Evolutionary conservation across 1,139 yeast species (phyloP), one percentile per base, ranked within the genome.

Genomic region (Diutina pseudorugosa): DNA sequence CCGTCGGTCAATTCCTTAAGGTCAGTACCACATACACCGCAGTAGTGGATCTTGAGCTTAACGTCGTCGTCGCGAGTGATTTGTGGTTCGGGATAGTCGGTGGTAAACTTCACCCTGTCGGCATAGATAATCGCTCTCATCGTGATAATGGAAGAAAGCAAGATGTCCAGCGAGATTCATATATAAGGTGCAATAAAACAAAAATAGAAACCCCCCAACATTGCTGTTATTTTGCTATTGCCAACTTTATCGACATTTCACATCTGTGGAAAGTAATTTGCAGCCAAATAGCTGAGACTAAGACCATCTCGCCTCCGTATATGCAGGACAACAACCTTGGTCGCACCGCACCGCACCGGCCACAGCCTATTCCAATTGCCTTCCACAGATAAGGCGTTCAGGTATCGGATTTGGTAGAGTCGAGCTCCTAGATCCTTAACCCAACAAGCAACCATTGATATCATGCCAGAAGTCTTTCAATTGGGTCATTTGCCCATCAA

Each of bases 401-500:
- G n/a, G 11, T 41, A 41, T n/a, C 42, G 9, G 47, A 44, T 44
- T 9, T 18, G 25, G 49, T 45, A 25, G 49, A 45, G 49, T 45
- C 49, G 49, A 45, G n/a, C 49, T 45, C 49, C 49, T 45, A 40
- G n/a, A 40, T 40, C 42, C 25, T 23, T 7, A n/a, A n/a, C 18
- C 18, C 42, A 40, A 40, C 42, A 18, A 41, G 12, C 11, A 41
- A 41, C 19, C 11, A 23, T 23, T 42, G 9, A 12, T 7, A 42
- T 5, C 5, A 45, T 45, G 49, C 49, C 49, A 14, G 49, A 45
- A 45, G 49, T 71, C 51, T 83, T 78, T 65, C 83, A 80, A 64
- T 79, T 91, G 64, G 91, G 95, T 57, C 88, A 83, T 65, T 78
- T 77, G 55, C 94, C 97, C 57, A 87, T 91, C 62, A 87, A 90